These are phyloP conservation scores for Osmanthus fragrans DNA, from an alignment of 257 asterid genomes.

Conservation along the genomic window DNA sequence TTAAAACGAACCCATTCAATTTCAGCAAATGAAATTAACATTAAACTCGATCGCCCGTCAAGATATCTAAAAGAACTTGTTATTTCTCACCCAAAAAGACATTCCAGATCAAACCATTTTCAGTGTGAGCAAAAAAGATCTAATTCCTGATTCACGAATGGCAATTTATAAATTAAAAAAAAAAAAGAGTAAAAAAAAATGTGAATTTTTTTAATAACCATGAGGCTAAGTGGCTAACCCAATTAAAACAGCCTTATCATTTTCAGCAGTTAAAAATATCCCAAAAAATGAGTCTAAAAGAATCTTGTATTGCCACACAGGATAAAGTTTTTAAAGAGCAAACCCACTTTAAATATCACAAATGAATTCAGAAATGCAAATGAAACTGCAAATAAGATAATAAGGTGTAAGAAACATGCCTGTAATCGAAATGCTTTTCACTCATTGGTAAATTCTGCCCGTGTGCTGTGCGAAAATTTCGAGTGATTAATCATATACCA, in stretches of 20 bases:
- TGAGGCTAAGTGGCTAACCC: background rate
- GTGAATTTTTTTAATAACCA: background rate
- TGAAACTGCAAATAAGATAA: background rate
- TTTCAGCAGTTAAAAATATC: constrained; percentile 7
- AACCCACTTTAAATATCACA: constrained; percentile 14
- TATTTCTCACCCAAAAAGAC: background rate
- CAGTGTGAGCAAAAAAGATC: background rate
- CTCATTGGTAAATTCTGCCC: too few relatives aligned
- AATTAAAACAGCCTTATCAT: background rate
- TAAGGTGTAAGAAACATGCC: constrained; percentile 26
- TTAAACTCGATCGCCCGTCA: background rate
- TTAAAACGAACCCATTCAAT: background rate
- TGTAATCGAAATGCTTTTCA: constrained; percentile 28
- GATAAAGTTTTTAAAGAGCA: background rate
- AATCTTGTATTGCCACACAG: background rate
- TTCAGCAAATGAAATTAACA: background rate
- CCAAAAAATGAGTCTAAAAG: background rate
- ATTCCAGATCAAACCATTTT: background rate
- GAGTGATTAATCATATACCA: too few relatives aligned
- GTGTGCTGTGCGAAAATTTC: too few relatives aligned
- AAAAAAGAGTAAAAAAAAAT: background rate
- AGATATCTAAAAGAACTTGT: too few relatives aligned
- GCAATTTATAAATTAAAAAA: background rate
- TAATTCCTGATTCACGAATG: background rate
- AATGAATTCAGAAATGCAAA: background rate